Evolutionary conservation across 306 rosid genomes (phyloP).

Genomic region (Pyrus communis): DNA sequence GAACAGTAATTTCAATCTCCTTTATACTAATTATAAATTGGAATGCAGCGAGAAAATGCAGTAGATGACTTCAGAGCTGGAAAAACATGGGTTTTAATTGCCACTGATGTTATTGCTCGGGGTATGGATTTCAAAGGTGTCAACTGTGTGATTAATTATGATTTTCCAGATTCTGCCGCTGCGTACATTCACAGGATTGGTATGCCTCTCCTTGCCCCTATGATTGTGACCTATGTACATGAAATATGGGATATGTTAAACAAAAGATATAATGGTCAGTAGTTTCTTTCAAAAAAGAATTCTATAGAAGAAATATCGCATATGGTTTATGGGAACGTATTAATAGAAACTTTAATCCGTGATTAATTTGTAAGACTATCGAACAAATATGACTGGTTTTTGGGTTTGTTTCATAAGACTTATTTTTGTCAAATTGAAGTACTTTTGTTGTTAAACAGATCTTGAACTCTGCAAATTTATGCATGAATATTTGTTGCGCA

Average conservation of each 20-base stretch:
- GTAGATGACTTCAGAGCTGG: constrained; percentile 91
- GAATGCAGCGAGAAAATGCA: constrained; percentile 76
- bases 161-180: constrained; percentile 86
- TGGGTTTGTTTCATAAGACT: not conserved
- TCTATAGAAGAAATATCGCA: not conserved
- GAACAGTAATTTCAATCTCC: not conserved
- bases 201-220: constrained; percentile 22
- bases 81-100: constrained; percentile 92
- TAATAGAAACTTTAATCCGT: not conserved
- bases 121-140: constrained; percentile 98
- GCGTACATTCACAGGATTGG: constrained; percentile 94
- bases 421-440: not conserved
- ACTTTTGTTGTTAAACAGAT: not conserved
- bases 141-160: constrained; percentile 84
- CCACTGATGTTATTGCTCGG: constrained; percentile 93
- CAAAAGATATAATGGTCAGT: not conserved
- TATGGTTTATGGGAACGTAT: not conserved
- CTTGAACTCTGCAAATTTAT: not conserved
- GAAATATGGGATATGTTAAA: not conserved
- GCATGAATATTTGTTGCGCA: not conserved
- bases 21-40: constrained; percentile 12
- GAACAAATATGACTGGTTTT: not conserved
- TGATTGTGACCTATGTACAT: not conserved
- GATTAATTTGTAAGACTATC: not conserved
- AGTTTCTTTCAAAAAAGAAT: not conserved